These are phyloP conservation scores for Fusarium palustre DNA, from an alignment of 2,329 filamentous ascomycete species.

Conservation along the genomic window DNA sequence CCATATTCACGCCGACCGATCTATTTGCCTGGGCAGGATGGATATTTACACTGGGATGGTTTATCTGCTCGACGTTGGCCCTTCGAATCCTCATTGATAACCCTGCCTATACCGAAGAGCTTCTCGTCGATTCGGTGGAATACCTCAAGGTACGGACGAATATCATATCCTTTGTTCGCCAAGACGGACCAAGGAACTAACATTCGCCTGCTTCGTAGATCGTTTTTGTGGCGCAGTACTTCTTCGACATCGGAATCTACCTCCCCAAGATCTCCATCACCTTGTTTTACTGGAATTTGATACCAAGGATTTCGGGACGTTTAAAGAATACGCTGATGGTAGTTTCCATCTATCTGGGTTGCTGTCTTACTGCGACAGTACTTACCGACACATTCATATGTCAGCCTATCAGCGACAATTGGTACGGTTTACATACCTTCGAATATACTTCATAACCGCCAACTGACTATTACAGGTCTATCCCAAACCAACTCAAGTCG, in stretches of 20 bases:
- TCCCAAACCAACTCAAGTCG: constrained; percentile 15
- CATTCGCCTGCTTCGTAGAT: background rate
- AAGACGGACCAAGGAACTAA: background rate
- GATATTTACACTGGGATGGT: constrained; percentile 23
- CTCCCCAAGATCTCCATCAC: constrained; percentile 23
- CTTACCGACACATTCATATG: constrained; percentile 20
- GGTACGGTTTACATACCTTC: background rate
- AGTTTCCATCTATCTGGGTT: constrained; percentile 8
- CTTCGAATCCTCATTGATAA: constrained; percentile 12
- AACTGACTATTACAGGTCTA: background rate
- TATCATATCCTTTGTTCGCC: too few relatives aligned
- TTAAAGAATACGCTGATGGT: background rate
- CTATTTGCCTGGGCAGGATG: constrained; percentile 15
- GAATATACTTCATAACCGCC: accelerated
- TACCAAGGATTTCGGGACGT: background rate
- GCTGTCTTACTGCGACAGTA: constrained; percentile 1
- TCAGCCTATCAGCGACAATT: constrained; percentile 7
- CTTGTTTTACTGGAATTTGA: constrained; percentile 22
- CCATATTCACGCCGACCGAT: background rate
- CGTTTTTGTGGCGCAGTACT: constrained; percentile 11
- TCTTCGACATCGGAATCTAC: constrained; percentile 23
- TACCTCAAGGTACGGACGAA: constrained; percentile 20
- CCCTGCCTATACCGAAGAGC: constrained; percentile 2
- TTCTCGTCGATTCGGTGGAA: constrained; percentile 1
- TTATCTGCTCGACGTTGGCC: constrained; percentile 24